Conservation (phyloP, 805 yeast species). For the Cyberlindnera maclurae region DNA sequence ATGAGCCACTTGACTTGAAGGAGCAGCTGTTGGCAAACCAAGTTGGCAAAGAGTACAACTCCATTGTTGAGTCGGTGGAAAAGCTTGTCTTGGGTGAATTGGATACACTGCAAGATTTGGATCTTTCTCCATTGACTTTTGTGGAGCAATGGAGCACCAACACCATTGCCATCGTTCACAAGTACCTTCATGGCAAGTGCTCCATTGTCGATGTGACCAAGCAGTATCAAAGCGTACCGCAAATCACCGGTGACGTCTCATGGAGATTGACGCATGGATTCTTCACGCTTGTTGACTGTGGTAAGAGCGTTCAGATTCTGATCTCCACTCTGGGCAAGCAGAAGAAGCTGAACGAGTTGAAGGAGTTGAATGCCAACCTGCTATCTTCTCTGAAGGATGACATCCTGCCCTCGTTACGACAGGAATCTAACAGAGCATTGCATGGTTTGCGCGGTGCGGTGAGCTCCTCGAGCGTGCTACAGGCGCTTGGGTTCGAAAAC, state of each 20-base stretch:
- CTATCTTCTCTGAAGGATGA: conserved; percentile 16
- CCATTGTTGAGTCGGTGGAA: conserved; percentile 10
- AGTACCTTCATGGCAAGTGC: conserved; percentile 5
- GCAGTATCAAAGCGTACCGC: conserved; percentile 8
- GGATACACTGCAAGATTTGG: conserved; percentile 3
- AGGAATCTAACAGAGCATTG: not conserved
- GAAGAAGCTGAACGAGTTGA: conserved; percentile 9
- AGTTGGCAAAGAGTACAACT: conserved; percentile 10
- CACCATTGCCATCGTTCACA: conserved; percentile 2
- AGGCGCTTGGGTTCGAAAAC: conserved; percentile 8
- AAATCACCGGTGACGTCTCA: conserved; percentile 7
- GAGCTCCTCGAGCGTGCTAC: conserved; percentile 3
- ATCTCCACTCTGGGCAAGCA: conserved; percentile 4
- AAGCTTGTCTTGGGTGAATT: conserved; percentile 9
- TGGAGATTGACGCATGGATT: conserved; percentile 18
- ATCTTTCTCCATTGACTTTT: conserved; percentile 7
- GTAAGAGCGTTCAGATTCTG: conserved; percentile 15
- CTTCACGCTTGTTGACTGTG: conserved; percentile 13
- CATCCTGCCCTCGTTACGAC: conserved; percentile 7
- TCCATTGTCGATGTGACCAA: not conserved
- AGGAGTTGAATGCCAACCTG: conserved; percentile 12
- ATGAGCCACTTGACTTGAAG: conserved; percentile 20
- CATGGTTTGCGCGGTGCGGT: conserved; percentile 1
- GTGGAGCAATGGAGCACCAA: conserved; percentile 21
- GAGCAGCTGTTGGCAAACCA: conserved; percentile 8